Percentiles rank a stretch among this genome's conserved stretches.
Evolutionary conservation across 148 eudicot genomes (phyloP).

Genomic region (Persicaria maculosa): DNA sequence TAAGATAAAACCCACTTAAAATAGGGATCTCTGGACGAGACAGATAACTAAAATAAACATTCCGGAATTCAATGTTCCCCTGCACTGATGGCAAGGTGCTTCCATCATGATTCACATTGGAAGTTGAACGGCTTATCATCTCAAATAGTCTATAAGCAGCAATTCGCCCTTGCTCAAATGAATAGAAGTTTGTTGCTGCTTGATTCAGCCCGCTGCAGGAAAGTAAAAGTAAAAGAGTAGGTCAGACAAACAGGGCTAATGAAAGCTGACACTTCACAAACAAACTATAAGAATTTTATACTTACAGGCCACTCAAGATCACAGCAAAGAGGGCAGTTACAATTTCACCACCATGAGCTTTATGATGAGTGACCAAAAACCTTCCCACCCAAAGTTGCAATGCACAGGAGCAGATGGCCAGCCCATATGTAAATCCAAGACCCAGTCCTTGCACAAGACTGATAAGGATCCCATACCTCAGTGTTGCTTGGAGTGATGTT

Average conservation of each 20-base stretch:
- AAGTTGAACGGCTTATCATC: conserved; percentile 94
- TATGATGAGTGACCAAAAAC: conserved; percentile 61
- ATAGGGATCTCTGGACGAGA: conserved; percentile 99
- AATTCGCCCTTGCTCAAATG: conserved; percentile 98
- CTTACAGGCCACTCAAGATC: conserved; percentile 97
- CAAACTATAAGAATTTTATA: conserved; percentile 14
- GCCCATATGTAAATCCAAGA: conserved; percentile 96
- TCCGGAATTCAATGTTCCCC: conserved; percentile 95
- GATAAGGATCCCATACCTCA: conserved; percentile 93
- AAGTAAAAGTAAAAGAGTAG: conserved; percentile 13
- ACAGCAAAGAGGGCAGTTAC: conserved; percentile 87
- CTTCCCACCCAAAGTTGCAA: conserved; percentile 97
- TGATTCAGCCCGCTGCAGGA: conserved; percentile 82
- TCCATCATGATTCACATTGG: conserved; percentile 70
- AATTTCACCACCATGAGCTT: conserved; percentile 93
- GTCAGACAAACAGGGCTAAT: conserved; percentile 9
- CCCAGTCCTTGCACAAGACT: conserved; percentile 99
- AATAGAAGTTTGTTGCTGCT: conserved; percentile 98
- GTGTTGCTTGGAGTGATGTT: conserved; percentile 90
- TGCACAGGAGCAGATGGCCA: conserved; percentile 98
- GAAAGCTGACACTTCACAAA: background rate
- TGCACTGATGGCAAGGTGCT: conserved; percentile 56
- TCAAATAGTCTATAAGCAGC: conserved; percentile 97
- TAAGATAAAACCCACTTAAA: conserved; percentile 95
- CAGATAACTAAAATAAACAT: conserved; percentile 92